Percentiles rank a stretch among this genome's conserved stretches.
Conservation (phyloP, 2,329 filamentous ascomycete species). For the Plectosphaerella sp. region DNA sequence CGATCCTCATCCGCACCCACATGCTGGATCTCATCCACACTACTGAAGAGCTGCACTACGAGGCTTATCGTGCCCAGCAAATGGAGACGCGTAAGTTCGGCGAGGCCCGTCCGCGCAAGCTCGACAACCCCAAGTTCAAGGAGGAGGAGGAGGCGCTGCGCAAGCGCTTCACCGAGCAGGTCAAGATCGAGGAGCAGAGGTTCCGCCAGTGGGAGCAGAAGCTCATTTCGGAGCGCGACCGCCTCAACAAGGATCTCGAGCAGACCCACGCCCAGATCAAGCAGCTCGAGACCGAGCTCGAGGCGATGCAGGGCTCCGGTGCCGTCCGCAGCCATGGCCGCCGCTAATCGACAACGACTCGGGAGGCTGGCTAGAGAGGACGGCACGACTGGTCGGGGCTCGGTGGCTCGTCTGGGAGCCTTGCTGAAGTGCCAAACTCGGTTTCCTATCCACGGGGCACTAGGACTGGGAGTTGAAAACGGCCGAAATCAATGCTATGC, state of each 20-base stretch:
- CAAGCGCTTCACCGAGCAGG: conserved; percentile 99
- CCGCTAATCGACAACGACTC: conserved; percentile 52
- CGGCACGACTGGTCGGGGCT: neutral
- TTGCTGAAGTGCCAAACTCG: conserved; percentile 13
- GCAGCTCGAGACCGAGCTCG: conserved; percentile 86
- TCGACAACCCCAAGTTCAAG: conserved; percentile 99
- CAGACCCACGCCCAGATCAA: conserved; percentile 94
- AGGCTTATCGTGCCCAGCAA: conserved; percentile 97
- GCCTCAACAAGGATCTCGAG: conserved; percentile 99
- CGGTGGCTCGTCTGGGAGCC: neutral
- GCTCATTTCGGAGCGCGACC: conserved; percentile 96
- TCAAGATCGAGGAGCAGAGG: conserved; percentile 99
- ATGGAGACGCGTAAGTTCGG: conserved; percentile 99
- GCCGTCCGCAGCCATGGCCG: conserved; percentile 88
- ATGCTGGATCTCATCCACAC: conserved; percentile 99
- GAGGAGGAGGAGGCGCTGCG: conserved; percentile 97
- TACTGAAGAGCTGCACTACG: conserved; percentile 98
- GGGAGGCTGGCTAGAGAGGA: neutral
- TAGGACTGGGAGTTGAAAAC: conserved; percentile 29
- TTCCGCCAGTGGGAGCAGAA: conserved; percentile 99
- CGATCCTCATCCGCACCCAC: conserved; percentile 97
- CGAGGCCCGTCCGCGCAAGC: conserved; percentile 92
- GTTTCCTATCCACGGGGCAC: conserved; percentile 16
- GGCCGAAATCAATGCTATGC: neutral
- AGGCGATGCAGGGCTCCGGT: conserved; percentile 81